Conservation (phyloP, 352 stramenopile species). For the Phytophthora palmivora region DNA sequence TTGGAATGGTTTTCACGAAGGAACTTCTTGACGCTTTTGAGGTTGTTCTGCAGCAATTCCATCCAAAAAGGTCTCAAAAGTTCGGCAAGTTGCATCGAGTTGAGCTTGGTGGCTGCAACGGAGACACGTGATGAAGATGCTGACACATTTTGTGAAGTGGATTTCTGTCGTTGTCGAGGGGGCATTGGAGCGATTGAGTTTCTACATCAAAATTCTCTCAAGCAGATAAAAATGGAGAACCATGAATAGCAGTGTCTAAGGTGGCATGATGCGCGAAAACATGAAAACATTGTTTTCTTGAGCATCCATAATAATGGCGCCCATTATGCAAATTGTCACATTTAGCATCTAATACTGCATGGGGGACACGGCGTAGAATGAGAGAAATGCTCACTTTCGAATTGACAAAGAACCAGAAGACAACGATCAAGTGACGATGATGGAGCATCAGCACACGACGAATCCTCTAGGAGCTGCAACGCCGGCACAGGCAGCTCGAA, state of each 20-base stretch:
- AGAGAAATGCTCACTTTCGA: constrained; percentile 3
- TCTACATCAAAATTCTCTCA: neutral
- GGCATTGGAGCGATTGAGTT: constrained; percentile 8
- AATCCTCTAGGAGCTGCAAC: constrained; percentile 14
- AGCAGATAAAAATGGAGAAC: constrained; percentile 17
- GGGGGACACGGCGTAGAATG: too few relatives aligned
- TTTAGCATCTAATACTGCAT: neutral
- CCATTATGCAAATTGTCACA: constrained; percentile 3
- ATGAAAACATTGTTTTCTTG: too few relatives aligned
- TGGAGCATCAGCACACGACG: constrained; percentile 1
- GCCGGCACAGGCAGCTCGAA: constrained; percentile 17
- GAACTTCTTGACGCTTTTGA: constrained; percentile 57
- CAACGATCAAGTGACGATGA: neutral
- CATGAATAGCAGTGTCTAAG: constrained; percentile 10
- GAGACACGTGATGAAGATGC: constrained; percentile 1
- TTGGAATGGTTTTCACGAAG: constrained; percentile 42
- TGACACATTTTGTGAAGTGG: constrained; percentile 1
- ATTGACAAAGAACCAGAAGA: constrained; percentile 1
- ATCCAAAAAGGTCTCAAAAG: constrained; percentile 64
- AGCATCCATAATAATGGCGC: too few relatives aligned
- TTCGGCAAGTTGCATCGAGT: constrained; percentile 43
- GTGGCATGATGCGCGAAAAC: too few relatives aligned
- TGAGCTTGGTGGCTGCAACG: constrained; percentile 37
- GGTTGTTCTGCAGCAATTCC: constrained; percentile 55
- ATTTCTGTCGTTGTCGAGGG: constrained; percentile 14